phyloP scores from a whole-genome alignment of 345 rosid species.

The Boechera stricta region DNA sequence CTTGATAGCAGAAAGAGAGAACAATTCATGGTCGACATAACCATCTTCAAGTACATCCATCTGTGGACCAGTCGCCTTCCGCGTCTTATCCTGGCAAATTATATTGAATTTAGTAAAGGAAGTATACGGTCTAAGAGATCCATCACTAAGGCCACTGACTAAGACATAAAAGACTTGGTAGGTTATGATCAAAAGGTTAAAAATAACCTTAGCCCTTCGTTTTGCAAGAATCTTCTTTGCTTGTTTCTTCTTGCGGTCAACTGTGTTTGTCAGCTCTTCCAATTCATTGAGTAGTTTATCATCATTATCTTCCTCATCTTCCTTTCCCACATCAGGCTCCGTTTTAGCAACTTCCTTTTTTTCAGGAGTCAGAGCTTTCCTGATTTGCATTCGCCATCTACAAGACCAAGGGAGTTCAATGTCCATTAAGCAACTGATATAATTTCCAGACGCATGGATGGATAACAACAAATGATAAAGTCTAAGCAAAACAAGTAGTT shows the following conservation, averaged over 20 bases:
- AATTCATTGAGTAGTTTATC: conserved; percentile 89
- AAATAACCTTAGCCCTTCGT: conserved; percentile 77
- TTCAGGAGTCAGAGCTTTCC: conserved; percentile 77
- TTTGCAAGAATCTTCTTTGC: conserved; percentile 75
- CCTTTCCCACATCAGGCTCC: conserved; percentile 49
- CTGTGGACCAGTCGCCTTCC: conserved; percentile 83
- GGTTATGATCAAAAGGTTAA: not conserved
- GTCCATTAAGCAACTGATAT: not conserved
- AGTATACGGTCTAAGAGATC: not conserved
- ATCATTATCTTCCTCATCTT: conserved; percentile 70
- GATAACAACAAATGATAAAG: not conserved
- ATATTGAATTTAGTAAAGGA: conserved; percentile 6
- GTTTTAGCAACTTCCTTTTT: conserved; percentile 55
- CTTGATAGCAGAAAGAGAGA: conserved; percentile 93
- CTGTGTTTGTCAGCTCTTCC: conserved; percentile 81
- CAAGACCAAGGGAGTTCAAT: conserved; percentile 20
- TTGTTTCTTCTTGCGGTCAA: conserved; percentile 80
- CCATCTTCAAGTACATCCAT: conserved; percentile 87
- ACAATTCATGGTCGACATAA: conserved; percentile 73
- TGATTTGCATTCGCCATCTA: conserved; percentile 88
- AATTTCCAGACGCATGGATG: conserved; percentile 1
- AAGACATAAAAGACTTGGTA: not conserved
- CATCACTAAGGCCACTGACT: not conserved
- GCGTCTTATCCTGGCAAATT: conserved; percentile 71
- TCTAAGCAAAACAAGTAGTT: conserved; percentile 12